phyloP scores from a whole-genome alignment of 257 asterid genomes.

The Avicennia marina region DNA sequence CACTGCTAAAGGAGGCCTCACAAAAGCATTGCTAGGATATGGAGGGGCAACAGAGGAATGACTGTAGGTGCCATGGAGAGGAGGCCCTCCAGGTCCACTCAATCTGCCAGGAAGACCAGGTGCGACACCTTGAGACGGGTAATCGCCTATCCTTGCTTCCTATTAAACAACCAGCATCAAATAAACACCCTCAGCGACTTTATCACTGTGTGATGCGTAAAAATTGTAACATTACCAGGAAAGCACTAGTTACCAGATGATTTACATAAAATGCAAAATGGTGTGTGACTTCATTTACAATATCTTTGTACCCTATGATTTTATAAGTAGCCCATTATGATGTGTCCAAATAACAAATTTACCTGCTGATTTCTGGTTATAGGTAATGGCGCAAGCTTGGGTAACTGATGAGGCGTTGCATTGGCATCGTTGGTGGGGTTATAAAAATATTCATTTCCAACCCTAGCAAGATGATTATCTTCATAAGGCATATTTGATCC shows the following conservation, averaged over 20 bases:
- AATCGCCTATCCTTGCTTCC: slow-evolving; percentile 70
- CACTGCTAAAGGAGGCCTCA: slow-evolving; percentile 60
- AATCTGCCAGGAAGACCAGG: slow-evolving; percentile 53
- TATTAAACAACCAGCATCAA: slow-evolving; percentile 29
- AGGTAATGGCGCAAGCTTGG: slow-evolving; percentile 86
- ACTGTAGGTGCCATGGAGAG: slow-evolving; percentile 52
- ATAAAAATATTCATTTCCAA: slow-evolving; percentile 52
- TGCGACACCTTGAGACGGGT: slow-evolving; percentile 47
- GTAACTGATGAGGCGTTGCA: slow-evolving; percentile 50
- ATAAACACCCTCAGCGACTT: slow-evolving; percentile 11
- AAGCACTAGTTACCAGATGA: neutral
- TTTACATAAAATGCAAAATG: neutral
- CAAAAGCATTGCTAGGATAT: slow-evolving; percentile 48
- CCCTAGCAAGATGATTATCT: slow-evolving; percentile 55
- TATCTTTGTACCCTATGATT: slow-evolving; percentile 2
- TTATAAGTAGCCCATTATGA: neutral
- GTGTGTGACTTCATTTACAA: neutral
- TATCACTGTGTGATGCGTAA: neutral
- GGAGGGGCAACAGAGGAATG: slow-evolving; percentile 55
- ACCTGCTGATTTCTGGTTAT: slow-evolving; percentile 71
- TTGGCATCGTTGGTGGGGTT: slow-evolving; percentile 46
- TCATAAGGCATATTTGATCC: slow-evolving; percentile 59
- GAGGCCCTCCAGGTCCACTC: slow-evolving; percentile 49
- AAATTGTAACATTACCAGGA: neutral
- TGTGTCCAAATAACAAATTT: slow-evolving; percentile 14